These are phyloP conservation scores for Ogataea neopini DNA, from an alignment of 805 yeast species.

Conservation along the genomic window DNA sequence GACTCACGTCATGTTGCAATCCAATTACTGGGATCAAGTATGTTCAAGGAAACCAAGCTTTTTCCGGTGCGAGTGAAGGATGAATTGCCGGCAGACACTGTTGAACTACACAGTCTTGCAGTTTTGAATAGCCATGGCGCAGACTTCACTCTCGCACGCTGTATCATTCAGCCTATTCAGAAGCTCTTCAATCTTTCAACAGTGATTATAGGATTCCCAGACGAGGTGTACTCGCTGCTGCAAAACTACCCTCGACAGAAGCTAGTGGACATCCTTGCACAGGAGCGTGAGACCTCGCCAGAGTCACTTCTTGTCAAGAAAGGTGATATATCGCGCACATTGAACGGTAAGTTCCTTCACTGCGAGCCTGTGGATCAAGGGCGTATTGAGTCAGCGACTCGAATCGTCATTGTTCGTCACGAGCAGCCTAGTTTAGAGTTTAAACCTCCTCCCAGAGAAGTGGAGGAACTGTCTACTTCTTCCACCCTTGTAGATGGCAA, in stretches of 20 bases:
- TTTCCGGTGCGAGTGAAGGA: slow-evolving; percentile 37
- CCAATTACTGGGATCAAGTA: slow-evolving; percentile 26
- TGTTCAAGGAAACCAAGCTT: slow-evolving; percentile 33
- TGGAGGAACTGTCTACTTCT: slow-evolving; percentile 10
- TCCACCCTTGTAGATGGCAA: slow-evolving; percentile 11
- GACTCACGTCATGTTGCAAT: slow-evolving; percentile 16
- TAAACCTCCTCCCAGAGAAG: background rate
- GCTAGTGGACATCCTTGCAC: slow-evolving; percentile 37
- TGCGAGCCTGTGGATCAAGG: slow-evolving; percentile 83
- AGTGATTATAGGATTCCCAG: slow-evolving; percentile 45
- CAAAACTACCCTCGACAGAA: slow-evolving; percentile 37
- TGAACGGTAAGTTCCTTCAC: slow-evolving; percentile 53
- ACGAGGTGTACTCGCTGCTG: slow-evolving; percentile 47
- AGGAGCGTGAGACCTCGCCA: slow-evolving; percentile 32
- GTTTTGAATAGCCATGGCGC: slow-evolving; percentile 37
- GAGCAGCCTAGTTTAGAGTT: background rate
- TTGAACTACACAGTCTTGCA: slow-evolving; percentile 42
- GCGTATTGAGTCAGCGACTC: slow-evolving; percentile 43
- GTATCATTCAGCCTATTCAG: slow-evolving; percentile 38
- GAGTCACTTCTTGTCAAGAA: slow-evolving; percentile 36
- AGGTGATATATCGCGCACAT: slow-evolving; percentile 43
- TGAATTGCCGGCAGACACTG: slow-evolving; percentile 29
- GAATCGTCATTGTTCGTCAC: slow-evolving; percentile 52
- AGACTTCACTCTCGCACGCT: slow-evolving; percentile 44
- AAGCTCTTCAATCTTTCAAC: slow-evolving; percentile 36